A percentile compares a stretch with the other conserved stretches of the same genome.
Evolutionary conservation across 768 basidiomycete genomes (phyloP).

Genomic region (Galerina sulciceps): DNA sequence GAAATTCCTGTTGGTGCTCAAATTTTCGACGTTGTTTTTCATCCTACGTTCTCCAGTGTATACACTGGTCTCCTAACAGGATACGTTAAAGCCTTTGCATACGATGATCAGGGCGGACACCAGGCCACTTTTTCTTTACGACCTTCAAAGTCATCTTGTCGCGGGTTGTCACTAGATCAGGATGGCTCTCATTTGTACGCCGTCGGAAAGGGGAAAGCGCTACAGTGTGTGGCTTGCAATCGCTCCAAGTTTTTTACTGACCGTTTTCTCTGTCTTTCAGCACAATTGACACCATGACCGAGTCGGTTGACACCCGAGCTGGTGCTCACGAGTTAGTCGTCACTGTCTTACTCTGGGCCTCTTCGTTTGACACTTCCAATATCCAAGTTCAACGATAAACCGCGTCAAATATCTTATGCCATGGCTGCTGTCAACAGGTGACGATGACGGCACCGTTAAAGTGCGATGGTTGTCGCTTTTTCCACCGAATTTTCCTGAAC

Average conservation of each 20-base stretch:
- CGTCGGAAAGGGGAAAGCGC: conserved; percentile 79
- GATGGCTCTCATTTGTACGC: conserved; percentile 76
- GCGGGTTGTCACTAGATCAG: conserved; percentile 68
- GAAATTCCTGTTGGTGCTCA: conserved; percentile 76
- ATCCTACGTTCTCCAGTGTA: conserved; percentile 72
- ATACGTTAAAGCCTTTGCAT: conserved; percentile 79
- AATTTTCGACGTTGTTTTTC: conserved; percentile 90
- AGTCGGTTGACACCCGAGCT: conserved; percentile 50
- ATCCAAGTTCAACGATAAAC: conserved; percentile 78
- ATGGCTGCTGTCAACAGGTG: conserved; percentile 81
- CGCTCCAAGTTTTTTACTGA: conserved; percentile 7
- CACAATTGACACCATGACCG: conserved; percentile 68
- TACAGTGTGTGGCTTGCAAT: conserved; percentile 61
- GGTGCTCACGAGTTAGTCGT: conserved; percentile 76
- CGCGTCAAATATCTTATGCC: conserved; percentile 76
- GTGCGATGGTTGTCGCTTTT: conserved; percentile 39
- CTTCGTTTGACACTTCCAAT: conserved; percentile 34
- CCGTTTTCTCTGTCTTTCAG: conserved; percentile 38
- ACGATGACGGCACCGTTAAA: conserved; percentile 95
- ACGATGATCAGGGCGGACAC: conserved; percentile 71
- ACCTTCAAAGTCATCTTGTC: conserved; percentile 84
- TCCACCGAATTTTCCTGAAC: conserved; percentile 1
- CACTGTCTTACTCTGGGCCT: conserved; percentile 3
- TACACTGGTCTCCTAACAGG: conserved; percentile 84
- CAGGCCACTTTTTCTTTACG: conserved; percentile 61